These are phyloP conservation scores for Phytophthora sojae DNA, from an alignment of 352 stramenopile species.

Conservation along the genomic window DNA sequence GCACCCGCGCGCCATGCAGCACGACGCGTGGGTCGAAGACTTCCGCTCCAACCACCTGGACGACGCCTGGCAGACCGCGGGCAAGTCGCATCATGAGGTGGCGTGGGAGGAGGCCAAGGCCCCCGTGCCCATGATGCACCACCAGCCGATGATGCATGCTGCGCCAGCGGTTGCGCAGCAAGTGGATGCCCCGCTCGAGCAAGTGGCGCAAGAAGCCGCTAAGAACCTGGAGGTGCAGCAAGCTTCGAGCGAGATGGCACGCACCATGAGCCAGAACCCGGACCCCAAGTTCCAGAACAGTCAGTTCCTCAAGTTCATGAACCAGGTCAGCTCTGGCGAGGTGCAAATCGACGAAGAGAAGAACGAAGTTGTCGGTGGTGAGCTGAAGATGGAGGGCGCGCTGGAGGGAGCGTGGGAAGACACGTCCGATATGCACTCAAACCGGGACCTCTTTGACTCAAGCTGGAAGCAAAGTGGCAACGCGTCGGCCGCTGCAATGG, in stretches of 20 bases:
- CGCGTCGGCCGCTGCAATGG: constrained; percentile 43
- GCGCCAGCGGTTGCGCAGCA: constrained; percentile 21
- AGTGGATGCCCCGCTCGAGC: constrained; percentile 32
- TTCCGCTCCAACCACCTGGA: constrained; percentile 71
- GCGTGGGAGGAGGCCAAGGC: constrained; percentile 70
- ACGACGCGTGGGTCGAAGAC: constrained; percentile 75
- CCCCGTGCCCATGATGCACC: constrained; percentile 48
- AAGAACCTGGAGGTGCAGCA: constrained; percentile 55
- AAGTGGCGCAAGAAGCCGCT: constrained; percentile 34
- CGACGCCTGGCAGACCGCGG: constrained; percentile 64
- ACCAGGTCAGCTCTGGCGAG: constrained; percentile 75
- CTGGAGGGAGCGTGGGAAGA: constrained; percentile 76
- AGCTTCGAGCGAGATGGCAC: constrained; percentile 74
- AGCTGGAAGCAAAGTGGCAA: constrained; percentile 55
- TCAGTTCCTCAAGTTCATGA: constrained; percentile 90
- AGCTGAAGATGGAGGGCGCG: constrained; percentile 53
- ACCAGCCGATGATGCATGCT: constrained; percentile 42
- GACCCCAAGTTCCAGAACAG: constrained; percentile 88
- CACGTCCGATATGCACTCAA: constrained; percentile 53
- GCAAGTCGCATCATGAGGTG: constrained; percentile 68
- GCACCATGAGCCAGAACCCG: constrained; percentile 79
- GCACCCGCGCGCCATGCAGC: constrained; percentile 37
- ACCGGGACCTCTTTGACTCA: constrained; percentile 70
- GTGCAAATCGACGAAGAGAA: constrained; percentile 83
- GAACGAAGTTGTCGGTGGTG: constrained; percentile 64